Evolutionary conservation across 768 basidiomycete species (phyloP), one percentile per base, ranked within the genome.

Genomic region (Sistotremastrum suecicum): DNA sequence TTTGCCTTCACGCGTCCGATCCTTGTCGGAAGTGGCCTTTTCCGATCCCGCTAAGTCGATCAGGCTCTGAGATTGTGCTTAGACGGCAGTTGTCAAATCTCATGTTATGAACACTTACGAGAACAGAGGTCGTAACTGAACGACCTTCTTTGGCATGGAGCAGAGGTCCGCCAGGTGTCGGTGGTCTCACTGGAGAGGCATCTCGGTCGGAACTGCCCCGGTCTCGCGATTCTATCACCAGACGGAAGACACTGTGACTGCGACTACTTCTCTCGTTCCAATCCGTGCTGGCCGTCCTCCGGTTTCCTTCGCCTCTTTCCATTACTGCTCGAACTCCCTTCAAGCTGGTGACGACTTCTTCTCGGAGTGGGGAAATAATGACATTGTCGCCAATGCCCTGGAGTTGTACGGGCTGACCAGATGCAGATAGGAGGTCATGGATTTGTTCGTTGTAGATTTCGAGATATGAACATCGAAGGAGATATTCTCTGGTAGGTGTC

Each of bases 31-130:
- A 0, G 92, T 97, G 0, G 92, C 94, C 58, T 83, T 89, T 59
- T 99, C 95, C 0, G 90, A 94, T 3, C 95, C 95, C 42, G 95
- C 95, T 7, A 99, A 69, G 70, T 99, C 91, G 48, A 95, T 95
- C 41, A 95, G 67, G 59, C 83, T 90, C 85, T 90, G 52, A 3
- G 49, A 6, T 11, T 10, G 40, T 40, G 3, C 55, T 36, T 34
- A 43, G n/a, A 9, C 39, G 30, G 11, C 34, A 39, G 8, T 37
- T 5, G 48, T 41, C 45, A 20, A 9, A 44, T 46, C 7, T 35
- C 8, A 46, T 48, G 41, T 28, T 35, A 50, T 4, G 37, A 50
- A 44, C 3, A 61, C 72, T 47, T 44, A 80, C 86, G 69, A 83
- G 60, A 35, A 82, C 84, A 4, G 76, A 84, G 38, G 77, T 83